Evolutionary conservation across 805 yeast species (phyloP), one percentile per base, ranked within the genome.

Genomic region (Yamadazyma phyllophila): DNA sequence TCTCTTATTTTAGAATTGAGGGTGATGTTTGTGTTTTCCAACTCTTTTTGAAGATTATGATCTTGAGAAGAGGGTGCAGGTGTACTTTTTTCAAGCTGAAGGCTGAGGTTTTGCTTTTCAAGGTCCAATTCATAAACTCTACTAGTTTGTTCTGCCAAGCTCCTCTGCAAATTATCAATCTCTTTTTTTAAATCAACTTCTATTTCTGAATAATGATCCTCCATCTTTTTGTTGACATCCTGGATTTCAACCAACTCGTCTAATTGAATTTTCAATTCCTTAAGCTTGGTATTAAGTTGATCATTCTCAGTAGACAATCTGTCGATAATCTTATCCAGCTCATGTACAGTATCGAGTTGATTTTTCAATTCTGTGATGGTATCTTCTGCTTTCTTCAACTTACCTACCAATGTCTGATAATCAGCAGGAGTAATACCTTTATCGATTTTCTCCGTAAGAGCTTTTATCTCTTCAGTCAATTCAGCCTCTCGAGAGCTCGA

Each of bases 231-330:
- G 44, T 81, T 80, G 11, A 82, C 56, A 26, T 68, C 71, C 45
- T 74, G 76, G 27, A 82, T 52, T 46, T 78, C 81, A 34, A 73
- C 76, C 16, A 78, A 57, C 16, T 78, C 82, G 1, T 62, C 55
- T 0, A 82, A 56, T 2, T 76, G 68, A 3, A 50, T 47, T 20
- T 64, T 60, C n/a, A 79, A 55, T 2, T 48, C 45, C 0, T 47
- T 39, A 2, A 79, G 60, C 36, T 69, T 61, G 3, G 56, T 57
- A 7, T 49, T 51, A 1, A 80, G 61, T n/a, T 45, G 50, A 26
- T 65, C 71, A 47, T 71, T 72, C 42, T 69, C 71, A 1, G 49
- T 26, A 4, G 66, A 67, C 43, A 71, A 58, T 37, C 58, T 58
- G 31, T 69, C 73, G 4, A 67, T 56, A 5, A 71, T 55, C 37